Evolutionary conservation across 345 rosid genomes (phyloP), one percentile per base, ranked within the genome.

Genomic region (Hevea brasiliensis): DNA sequence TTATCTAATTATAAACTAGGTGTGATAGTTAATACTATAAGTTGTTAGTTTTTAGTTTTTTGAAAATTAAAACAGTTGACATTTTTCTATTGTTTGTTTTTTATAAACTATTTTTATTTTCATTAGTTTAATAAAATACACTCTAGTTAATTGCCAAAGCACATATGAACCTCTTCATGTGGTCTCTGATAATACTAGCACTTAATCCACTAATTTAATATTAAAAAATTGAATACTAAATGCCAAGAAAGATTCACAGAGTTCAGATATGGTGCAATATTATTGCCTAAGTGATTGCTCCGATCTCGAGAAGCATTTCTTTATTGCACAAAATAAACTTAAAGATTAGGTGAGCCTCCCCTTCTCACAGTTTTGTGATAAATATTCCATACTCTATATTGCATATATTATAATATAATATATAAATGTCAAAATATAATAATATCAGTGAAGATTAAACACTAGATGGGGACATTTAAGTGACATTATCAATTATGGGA

Each of bases 401-500:
- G 3, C 37, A 32, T 32, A n/a, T n/a, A n/a, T 32, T 32, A 32
- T 32, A 32, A 32, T 32, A 32, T 32, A 32, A 32, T 32, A n/a
- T n/a, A 32, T 32, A 4, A 32, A 32, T 32, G 37, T 32, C 37
- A 32, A 32, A 32, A 32, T 32, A 32, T 32, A 32, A 32, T 32
- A 32, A 32, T 32, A 32, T 32, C 37, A 32, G 4, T 32, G 37
- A 32, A 32, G 37, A 56, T 70, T 20, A 51, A 44, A 32, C 3
- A 32, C 4, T 32, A 32, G 37, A n/a, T n/a, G n/a, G n/a, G n/a
- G n/a, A 32, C 4, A 13, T 21, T 26, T 5, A 64, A 68, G 75
- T 64, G 79, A 50, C 35, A 58, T 42, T 32, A 78, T 73, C 82
- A 83, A 81, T 83, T 83, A 85, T 83, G 79, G 82, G 81, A 50